Evolutionary conservation across 2,329 filamentous ascomycete species (phyloP), one percentile per base, ranked within the genome.

Genomic region (Westerdykella aurantiaca): DNA sequence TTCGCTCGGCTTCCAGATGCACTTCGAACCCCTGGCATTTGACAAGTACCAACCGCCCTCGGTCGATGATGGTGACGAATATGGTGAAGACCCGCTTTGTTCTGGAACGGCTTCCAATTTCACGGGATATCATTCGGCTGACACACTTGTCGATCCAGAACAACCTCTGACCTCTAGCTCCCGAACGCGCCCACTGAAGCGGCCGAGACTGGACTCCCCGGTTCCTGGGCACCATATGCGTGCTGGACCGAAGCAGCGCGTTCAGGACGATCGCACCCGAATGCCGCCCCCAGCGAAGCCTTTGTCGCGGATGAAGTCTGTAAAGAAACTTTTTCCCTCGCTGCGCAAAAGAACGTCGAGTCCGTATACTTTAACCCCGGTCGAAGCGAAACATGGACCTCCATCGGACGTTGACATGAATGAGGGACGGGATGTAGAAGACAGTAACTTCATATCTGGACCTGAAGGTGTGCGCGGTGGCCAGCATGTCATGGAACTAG

Each of bases 241-340:
- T 22, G 46, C 51, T 29, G 14, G 34, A 48, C 55, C 12, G 49
- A 42, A 43, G 35, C 33, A 37, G 41, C 42, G 25, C 21, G 44
- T 46, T 17, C 59, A 61, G 41, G 60, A 62, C 33, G 61, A 69
- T 13, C 37, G 55, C 10, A 7, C 25, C 4, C 25, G 10, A 10
- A 72, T 71, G 69, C 68, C 67, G 33, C 69, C 68, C 4, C 69
- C 68, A 10, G 18, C 51, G 11, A 58, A 61, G 38, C 50, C 57
- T 2, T 12, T 58, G 3, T 58, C 57, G 0, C 50, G 49, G 22
- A 63, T 62, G 46, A 52, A 48, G 14, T 64, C 58, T 12, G 44
- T 64, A 17, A 53, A 55, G 22, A 58, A 52, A 17, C 44, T 64
- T 6, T 47, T 60, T 11, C 58, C 61, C 0, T 48, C 34, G 1